Percentiles rank a stretch among this genome's conserved stretches.
These are phyloP conservation scores for Termitomyces sp. DNA, from an alignment of 768 basidiomycete species.

Conservation along the genomic window DNA sequence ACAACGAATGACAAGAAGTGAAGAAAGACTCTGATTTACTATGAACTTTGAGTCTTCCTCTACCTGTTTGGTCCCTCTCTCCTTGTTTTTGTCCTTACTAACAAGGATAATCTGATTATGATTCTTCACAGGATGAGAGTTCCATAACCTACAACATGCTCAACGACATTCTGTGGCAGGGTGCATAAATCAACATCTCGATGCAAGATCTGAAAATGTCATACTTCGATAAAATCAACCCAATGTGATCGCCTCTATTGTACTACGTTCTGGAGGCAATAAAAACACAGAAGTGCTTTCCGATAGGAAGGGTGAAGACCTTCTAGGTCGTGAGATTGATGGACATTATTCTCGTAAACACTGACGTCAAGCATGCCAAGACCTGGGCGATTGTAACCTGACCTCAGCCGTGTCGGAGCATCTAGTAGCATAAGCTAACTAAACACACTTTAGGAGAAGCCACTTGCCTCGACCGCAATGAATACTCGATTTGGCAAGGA, in stretches of 20 bases:
- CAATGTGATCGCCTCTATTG: conserved; percentile 7
- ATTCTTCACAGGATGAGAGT: conserved; percentile 16
- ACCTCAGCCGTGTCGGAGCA: conserved; percentile 12
- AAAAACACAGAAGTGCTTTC: conserved; percentile 20
- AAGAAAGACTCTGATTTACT: neutral
- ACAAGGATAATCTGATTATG: conserved; percentile 10
- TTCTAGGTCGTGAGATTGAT: conserved; percentile 12
- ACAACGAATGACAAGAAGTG: too few species aligned
- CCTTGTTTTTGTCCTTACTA: conserved; percentile 9
- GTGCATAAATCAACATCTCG: neutral
- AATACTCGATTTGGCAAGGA: too few species aligned
- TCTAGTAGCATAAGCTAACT: conserved; percentile 6
- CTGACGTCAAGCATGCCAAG: conserved; percentile 8
- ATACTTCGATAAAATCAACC: conserved; percentile 5
- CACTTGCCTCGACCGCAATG: conserved; percentile 15
- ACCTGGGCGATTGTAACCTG: conserved; percentile 8
- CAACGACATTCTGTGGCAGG: neutral
- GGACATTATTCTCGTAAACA: neutral
- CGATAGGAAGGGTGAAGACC: too few species aligned
- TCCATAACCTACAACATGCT: conserved; percentile 10
- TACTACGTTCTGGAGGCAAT: conserved; percentile 23
- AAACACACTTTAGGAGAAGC: conserved; percentile 6
- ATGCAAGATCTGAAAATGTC: conserved; percentile 9
- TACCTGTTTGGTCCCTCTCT: too few species aligned
- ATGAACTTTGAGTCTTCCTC: conserved; percentile 14